Percentiles rank a stretch among this genome's conserved stretches.
These are phyloP conservation scores for Quercus engelmannii DNA, from an alignment of 306 rosid genomes.

Conservation along the genomic window DNA sequence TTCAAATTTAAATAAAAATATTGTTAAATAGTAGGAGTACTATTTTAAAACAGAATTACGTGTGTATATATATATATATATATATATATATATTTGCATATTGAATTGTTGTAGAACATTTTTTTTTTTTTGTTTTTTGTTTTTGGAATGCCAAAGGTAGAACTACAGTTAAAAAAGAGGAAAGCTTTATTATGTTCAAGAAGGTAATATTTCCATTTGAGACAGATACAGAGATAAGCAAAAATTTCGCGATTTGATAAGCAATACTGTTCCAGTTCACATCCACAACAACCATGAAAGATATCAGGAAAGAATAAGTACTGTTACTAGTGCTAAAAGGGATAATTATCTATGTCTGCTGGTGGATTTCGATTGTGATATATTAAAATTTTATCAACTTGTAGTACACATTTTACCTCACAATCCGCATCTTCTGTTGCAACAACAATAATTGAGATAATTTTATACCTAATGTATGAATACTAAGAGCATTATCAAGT, in stretches of 20 bases:
- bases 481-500: no score
- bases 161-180: neutral
- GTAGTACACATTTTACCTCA: neutral
- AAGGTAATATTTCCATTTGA: neutral
- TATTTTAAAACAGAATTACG: no score
- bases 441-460: neutral
- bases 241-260: neutral
- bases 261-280: neutral
- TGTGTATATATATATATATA: no score
- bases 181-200: neutral
- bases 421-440: neutral
- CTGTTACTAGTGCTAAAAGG: neutral
- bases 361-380: slow-evolving; percentile 21
- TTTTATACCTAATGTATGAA: no score
- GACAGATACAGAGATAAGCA: neutral
- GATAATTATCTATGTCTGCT: slow-evolving; percentile 9
- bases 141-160: no score
- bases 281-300: slow-evolving; percentile 5
- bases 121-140: neutral
- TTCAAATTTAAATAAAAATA: no score
- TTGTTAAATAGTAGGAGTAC: no score
- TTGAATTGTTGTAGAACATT: no score
- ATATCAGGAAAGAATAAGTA: neutral
- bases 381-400: neutral
- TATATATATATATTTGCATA: no score